Evolutionary conservation across 106 monocot genomes (phyloP), one percentile per base, ranked within the genome.

Genomic region (Vanilla planifolia): DNA sequence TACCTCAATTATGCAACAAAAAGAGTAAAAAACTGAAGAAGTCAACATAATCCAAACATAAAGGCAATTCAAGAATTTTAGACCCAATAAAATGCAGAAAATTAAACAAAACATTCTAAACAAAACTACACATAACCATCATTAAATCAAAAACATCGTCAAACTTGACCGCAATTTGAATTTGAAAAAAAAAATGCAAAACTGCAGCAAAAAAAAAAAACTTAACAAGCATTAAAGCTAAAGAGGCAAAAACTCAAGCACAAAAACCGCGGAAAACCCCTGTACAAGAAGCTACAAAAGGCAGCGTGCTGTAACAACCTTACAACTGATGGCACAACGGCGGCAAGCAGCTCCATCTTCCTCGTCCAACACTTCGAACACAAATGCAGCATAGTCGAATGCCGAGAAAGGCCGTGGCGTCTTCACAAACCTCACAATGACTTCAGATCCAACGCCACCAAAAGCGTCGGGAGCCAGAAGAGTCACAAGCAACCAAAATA

Each of bases 371-470:
- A 77, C 67, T 47, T 71, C 77, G 46, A 85, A 80, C 52, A 9
- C 73, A 74, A 85, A 85, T 55, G 74, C 21, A 22, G 85, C 85
- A 24, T 73, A 66, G 46, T 69, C n/a, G 8, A 52, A 60, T 44
- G 73, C 23, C 0, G 85, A 77, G 33, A 85, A 48, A 25, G 51
- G 32, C 48, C 10, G 61, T 4, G 85, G 85, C 13, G 70, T 48
- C 60, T 50, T 59, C 26, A 74, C 37, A 33, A 80, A 69, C 36
- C 24, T 71, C 24, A 85, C 53, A 35, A 48, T 43, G 8, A 55
- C 33, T 7, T 66, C 59, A 33, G 65, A 69, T 43, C 24, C 56
- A 51, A 48, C 66, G 71, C 32, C 67, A 42, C 45, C 70, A 63
- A 23, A 19, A 59, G 43, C 61, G 37, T 28, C 30, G 10, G 48